These are phyloP conservation scores for Mortierella sp. DNA, from an alignment of 371 early-diverging fungal genomes.

Conservation along the genomic window DNA sequence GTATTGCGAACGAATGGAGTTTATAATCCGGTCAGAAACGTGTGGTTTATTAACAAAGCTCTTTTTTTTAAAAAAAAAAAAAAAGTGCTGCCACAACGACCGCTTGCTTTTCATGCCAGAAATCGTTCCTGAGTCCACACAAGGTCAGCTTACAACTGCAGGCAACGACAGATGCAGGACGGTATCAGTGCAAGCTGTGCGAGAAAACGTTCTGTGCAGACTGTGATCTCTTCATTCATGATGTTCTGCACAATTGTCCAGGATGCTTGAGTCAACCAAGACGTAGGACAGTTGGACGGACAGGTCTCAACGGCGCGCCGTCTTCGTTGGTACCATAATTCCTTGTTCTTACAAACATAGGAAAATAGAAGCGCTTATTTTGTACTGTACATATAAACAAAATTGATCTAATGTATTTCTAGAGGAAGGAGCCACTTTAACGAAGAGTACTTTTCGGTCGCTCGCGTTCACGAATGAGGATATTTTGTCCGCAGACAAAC, in stretches of 20 bases:
- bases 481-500: constrained; percentile 37
- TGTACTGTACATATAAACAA: too few relatives aligned
- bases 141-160: constrained; percentile 22
- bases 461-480: constrained; percentile 40
- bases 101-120: constrained; percentile 52
- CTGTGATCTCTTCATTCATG: constrained; percentile 95
- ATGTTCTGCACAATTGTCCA: constrained; percentile 93
- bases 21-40: too few relatives aligned
- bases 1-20: neutral
- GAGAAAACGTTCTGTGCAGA: constrained; percentile 88
- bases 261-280: constrained; percentile 71
- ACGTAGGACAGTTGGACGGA: constrained; percentile 4
- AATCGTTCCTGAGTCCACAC: constrained; percentile 32
- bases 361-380: too few relatives aligned
- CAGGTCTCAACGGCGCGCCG: neutral
- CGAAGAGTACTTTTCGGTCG: constrained; percentile 44
- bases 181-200: constrained; percentile 86
- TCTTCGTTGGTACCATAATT: neutral
- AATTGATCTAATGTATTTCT: too few relatives aligned
- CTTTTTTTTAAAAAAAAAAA: too few relatives aligned
- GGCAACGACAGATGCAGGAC: constrained; percentile 53
- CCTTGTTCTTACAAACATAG: too few relatives aligned
- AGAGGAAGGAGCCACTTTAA: too few relatives aligned
- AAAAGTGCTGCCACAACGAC: constrained; percentile 45
- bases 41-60: too few relatives aligned